Conservation (phyloP, 306 rosid species). For the Castanospermum australe region DNA sequence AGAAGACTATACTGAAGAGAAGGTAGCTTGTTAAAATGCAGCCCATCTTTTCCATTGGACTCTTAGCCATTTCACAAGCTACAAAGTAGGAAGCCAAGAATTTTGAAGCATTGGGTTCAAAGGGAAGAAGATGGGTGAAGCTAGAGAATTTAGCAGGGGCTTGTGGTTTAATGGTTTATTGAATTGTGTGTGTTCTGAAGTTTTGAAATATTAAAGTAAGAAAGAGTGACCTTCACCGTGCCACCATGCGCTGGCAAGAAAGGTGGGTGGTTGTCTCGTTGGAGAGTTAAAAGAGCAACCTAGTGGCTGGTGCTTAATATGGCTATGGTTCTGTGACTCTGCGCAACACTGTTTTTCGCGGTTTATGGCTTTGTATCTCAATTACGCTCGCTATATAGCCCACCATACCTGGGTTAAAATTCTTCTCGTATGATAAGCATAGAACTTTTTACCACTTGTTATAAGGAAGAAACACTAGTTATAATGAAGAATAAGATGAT, state of each 20-base stretch:
- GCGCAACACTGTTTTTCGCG: neutral
- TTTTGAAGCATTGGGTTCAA: neutral
- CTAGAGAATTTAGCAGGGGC: constrained; percentile 2
- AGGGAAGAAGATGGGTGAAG: constrained; percentile 12
- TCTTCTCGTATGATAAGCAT: no score
- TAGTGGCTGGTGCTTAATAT: constrained; percentile 39
- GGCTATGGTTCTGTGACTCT: constrained; percentile 20
- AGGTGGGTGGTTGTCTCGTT: constrained; percentile 47
- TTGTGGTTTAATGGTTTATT: neutral
- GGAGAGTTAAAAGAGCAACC: constrained; percentile 28
- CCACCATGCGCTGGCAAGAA: constrained; percentile 33
- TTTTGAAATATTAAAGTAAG: constrained; percentile 14
- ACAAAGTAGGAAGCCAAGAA: neutral
- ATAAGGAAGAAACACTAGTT: no score
- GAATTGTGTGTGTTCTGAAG: constrained; percentile 2
- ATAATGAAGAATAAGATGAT: no score
- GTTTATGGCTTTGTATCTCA: no score
- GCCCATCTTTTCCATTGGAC: constrained; percentile 35
- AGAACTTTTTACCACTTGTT: no score
- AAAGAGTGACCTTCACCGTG: neutral
- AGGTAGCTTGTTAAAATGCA: constrained; percentile 33
- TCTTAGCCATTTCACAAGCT: constrained; percentile 36
- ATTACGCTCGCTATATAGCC: no score
- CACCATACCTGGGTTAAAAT: no score
- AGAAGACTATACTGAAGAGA: constrained; percentile 30